Conservation (phyloP, 805 yeast genomes). For the Lachancea mirantina region DNA sequence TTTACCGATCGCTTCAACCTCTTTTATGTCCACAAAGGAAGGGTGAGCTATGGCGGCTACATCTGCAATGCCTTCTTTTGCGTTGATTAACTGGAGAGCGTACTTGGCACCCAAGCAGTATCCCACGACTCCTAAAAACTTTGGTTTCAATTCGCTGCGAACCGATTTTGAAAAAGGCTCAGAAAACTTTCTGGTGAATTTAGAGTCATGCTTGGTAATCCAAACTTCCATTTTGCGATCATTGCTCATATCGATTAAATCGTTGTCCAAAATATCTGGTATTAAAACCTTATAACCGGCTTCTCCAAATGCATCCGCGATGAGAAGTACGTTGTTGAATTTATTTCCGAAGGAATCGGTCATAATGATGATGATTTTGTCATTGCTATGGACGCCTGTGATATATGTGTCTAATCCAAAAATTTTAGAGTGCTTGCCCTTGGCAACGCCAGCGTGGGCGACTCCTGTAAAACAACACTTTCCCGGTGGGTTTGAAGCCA, state of each 20-base stretch:
- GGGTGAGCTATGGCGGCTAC: constrained; percentile 83
- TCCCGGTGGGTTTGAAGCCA: too few relatives aligned
- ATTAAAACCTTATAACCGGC: constrained; percentile 57
- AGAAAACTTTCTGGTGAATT: constrained; percentile 42
- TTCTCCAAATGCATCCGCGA: constrained; percentile 60
- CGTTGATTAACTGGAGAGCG: constrained; percentile 42
- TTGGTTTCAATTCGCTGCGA: constrained; percentile 39
- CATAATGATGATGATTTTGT: constrained; percentile 51
- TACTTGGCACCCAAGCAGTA: constrained; percentile 83
- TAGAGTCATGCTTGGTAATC: constrained; percentile 46
- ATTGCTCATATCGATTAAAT: constrained; percentile 32
- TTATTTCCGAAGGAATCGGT: constrained; percentile 66
- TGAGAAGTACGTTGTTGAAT: constrained; percentile 48
- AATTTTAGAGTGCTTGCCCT: constrained; percentile 37
- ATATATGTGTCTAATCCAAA: constrained; percentile 42
- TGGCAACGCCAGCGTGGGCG: constrained; percentile 45
- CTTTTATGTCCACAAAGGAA: constrained; percentile 59
- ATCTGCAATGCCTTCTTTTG: constrained; percentile 35
- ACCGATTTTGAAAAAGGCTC: constrained; percentile 41
- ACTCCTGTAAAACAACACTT: constrained; percentile 39
- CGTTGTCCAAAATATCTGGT: constrained; percentile 67
- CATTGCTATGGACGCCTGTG: constrained; percentile 38
- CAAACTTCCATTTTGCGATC: constrained; percentile 37
- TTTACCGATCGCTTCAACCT: constrained; percentile 44
- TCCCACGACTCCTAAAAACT: constrained; percentile 55